phyloP scores from a whole-genome alignment of 1,139 yeast genomes.

The Candida sojae region DNA sequence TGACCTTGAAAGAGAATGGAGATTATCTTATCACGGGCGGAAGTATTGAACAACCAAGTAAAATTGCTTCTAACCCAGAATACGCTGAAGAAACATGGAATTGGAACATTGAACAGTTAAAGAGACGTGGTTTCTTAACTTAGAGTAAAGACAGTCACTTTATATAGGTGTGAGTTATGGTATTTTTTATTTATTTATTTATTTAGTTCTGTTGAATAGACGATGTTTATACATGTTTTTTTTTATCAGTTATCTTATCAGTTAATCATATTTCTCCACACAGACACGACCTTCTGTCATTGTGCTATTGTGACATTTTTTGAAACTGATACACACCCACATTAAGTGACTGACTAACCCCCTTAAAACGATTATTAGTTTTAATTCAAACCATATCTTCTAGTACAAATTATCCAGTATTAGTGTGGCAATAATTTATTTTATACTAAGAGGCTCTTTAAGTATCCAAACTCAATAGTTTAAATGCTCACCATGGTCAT shows the following conservation, averaged over 20 bases:
- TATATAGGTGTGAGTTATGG: no score
- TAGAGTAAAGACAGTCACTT: neutral
- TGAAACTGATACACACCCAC: no score
- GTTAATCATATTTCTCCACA: neutral
- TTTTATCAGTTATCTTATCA: neutral
- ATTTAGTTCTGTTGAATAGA: neutral
- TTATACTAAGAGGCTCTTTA: no score
- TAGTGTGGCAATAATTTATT: no score
- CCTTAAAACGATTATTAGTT: no score
- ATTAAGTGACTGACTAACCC: no score
- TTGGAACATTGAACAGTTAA: constrained; percentile 27
- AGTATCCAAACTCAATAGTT: no score
- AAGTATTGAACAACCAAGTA: constrained; percentile 22
- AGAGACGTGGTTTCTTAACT: constrained; percentile 21
- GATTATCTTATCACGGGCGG: constrained; percentile 40
- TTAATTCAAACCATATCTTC: no score
- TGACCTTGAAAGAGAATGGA: constrained; percentile 32
- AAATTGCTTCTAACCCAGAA: constrained; percentile 23
- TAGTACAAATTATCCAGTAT: no score
- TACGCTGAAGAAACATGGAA: constrained; percentile 32
- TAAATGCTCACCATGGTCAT: no score
- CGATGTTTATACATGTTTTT: neutral
- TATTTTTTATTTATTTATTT: neutral
- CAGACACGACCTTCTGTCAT: no score
- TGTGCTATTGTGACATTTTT: neutral